Evolutionary conservation across 2,329 filamentous ascomycete genomes (phyloP), one percentile per base, ranked within the genome.

Genomic region (Zymoseptoria tritici): DNA sequence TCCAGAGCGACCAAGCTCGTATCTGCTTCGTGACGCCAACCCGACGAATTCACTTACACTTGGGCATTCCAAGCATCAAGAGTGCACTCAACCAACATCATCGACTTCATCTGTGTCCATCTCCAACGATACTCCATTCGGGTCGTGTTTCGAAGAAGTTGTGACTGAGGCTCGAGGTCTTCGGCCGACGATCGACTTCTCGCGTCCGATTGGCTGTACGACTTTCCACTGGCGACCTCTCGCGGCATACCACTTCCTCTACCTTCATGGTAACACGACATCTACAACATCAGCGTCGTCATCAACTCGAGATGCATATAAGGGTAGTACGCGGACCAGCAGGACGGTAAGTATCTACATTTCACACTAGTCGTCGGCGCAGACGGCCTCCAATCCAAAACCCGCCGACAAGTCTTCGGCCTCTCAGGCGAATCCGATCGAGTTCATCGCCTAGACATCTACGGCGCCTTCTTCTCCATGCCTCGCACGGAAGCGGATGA

Each of bases 401-500:
- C 70, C 3, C 63, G 72, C 13, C 62, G 57, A 19, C 26, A 71
- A 52, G 67, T 66, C 2, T 73, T 66, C 50, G 70, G 71, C 9
- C 60, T 59, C 1, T 52, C 63, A 22, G 61, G 58, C n/a, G 66
- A 70, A 13, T 49, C 59, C 0, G 57, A 59, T 1, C 31, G 61
- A 5, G 11, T 70, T 20, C 62, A 66, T 11, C 56, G 55, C 2
- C 49, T 72, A 19, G 62, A 65, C n/a, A 68, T 70, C 58, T 73
- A 70, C 57, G 67, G 64, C 16, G 70, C 59, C 1, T 73, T 71
- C 66, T 73, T 72, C 63, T 68, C 62, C 36, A 69, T 72, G 56
- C 66, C 70, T 0, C 61, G 59, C 6, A 56, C 57, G 11, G 19
- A 52, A 2, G 66, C 50, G 2, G 70, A 74, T 42, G 65, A 57